Evolutionary conservation across 2,329 filamentous ascomycete genomes (phyloP).

Genomic region (Phyllosticta ampelicida): DNA sequence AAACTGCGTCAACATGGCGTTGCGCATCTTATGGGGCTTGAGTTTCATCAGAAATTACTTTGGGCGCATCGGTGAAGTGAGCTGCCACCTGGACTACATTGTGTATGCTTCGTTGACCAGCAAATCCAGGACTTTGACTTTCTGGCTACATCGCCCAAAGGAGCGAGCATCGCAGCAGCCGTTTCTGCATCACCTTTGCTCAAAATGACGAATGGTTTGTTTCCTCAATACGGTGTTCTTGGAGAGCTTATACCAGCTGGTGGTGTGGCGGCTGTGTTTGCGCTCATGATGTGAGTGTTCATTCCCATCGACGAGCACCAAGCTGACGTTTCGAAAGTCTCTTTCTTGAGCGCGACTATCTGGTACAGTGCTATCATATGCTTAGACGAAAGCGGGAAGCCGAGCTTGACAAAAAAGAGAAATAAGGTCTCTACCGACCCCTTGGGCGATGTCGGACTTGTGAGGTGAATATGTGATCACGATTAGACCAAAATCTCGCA

Average conservation of each 20-base stretch:
- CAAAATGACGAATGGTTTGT: constrained; percentile 17
- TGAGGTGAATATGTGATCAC: no score
- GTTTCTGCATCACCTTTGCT: constrained; percentile 29
- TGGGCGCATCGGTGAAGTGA: constrained; percentile 12
- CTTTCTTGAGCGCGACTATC: constrained; percentile 22
- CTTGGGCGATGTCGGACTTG: no score
- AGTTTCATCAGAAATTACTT: constrained; percentile 51
- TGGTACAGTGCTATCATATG: constrained; percentile 26
- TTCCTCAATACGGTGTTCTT: constrained; percentile 28
- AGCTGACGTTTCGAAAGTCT: constrained; percentile 11
- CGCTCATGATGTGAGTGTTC: constrained; percentile 26
- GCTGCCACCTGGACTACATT: background rate
- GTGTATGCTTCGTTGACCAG: background rate
- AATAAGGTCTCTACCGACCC: background rate
- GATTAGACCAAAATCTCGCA: no score
- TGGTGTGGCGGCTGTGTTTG: constrained; percentile 26
- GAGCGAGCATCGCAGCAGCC: constrained; percentile 24
- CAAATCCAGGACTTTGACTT: constrained; percentile 18
- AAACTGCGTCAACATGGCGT: constrained; percentile 81
- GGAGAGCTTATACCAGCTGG: constrained; percentile 33
- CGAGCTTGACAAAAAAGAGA: constrained; percentile 3
- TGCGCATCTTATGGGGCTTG: constrained; percentile 72
- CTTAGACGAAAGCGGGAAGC: constrained; percentile 13
- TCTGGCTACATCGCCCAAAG: constrained; percentile 20
- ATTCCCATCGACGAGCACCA: background rate